A percentile compares a stretch with the other conserved stretches of the same genome.
These are phyloP conservation scores for Panicum virgatum DNA, from an alignment of 202 grass and related monocot genomes.

Conservation along the genomic window DNA sequence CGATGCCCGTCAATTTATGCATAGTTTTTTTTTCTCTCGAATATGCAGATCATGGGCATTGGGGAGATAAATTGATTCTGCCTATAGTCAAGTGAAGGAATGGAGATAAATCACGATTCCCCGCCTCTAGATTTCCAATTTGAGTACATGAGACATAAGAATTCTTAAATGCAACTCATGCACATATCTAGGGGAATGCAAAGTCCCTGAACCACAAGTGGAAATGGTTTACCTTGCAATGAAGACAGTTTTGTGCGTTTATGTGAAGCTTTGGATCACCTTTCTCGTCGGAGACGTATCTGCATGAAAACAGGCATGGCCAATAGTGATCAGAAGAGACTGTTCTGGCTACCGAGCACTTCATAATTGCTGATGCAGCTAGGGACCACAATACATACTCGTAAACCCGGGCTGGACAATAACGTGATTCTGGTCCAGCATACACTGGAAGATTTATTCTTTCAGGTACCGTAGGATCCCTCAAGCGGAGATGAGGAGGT, in stretches of 20 bases:
- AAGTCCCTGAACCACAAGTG: neutral
- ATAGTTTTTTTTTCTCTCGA: neutral
- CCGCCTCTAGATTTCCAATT: neutral
- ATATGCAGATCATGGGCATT: neutral
- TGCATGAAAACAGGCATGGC: slow-evolving; percentile 25
- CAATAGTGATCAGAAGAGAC: neutral
- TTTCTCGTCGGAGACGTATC: slow-evolving; percentile 75
- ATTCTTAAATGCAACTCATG: neutral
- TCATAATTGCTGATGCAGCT: neutral
- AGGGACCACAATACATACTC: slow-evolving; percentile 57
- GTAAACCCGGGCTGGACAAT: slow-evolving; percentile 94
- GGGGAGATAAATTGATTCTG: neutral
- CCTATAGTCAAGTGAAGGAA: neutral
- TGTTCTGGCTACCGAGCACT: neutral
- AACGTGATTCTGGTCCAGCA: slow-evolving; percentile 77
- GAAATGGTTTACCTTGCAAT: slow-evolving; percentile 73
- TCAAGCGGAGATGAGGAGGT: slow-evolving; percentile 83
- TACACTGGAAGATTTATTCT: slow-evolving; percentile 74
- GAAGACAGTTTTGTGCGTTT: slow-evolving; percentile 96
- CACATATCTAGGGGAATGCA: neutral
- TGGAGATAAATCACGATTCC: neutral
- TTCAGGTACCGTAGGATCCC: slow-evolving; percentile 64
- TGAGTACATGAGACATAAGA: neutral
- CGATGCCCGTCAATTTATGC: neutral
- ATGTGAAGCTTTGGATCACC: slow-evolving; percentile 77